Percentiles rank a stretch among this genome's conserved stretches.
phyloP scores from a whole-genome alignment of 352 stramenopile genomes.

The Phytophthora pinifolia region DNA sequence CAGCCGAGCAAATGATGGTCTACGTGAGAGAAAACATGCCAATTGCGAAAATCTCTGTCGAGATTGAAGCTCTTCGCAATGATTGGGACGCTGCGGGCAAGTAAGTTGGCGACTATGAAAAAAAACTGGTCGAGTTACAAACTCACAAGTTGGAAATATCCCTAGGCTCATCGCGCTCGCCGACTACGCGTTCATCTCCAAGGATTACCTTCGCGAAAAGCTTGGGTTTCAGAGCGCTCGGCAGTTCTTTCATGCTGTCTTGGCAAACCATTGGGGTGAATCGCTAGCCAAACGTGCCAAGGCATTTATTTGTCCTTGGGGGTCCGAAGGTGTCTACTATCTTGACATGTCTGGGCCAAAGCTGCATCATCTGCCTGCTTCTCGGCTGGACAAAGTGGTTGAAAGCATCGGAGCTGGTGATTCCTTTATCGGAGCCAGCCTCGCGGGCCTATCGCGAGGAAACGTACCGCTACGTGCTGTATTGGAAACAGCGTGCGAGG shows the following conservation, averaged over 20 bases:
- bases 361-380: conserved; percentile 31
- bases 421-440: conserved; percentile 60
- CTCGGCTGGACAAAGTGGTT: conserved; percentile 34
- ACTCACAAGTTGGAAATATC: not conserved
- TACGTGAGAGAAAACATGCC: conserved; percentile 23
- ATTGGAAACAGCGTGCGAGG: conserved; percentile 37
- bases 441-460: conserved; percentile 39
- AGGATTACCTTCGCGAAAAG: conserved; percentile 66
- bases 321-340: conserved; percentile 53
- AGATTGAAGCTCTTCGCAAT: conserved; percentile 65
- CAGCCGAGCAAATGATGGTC: conserved; percentile 51
- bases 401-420: conserved; percentile 70
- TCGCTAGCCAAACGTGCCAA: conserved; percentile 15
- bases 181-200: conserved; percentile 60
- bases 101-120: conserved; percentile 24
- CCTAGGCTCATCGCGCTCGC: conserved; percentile 36
- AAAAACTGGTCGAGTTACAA: no score
- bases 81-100: conserved; percentile 47
- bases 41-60: conserved; percentile 45
- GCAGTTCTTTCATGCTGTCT: conserved; percentile 39
- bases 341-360: conserved; percentile 18
- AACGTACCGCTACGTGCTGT: conserved; percentile 24
- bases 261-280: conserved; percentile 8
- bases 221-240: conserved; percentile 35
- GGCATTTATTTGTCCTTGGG: conserved; percentile 65